Evolutionary conservation across 148 eudicot species (phyloP), one percentile per base, ranked within the genome.

Genomic region (Mesembryanthemum crystallinum): DNA sequence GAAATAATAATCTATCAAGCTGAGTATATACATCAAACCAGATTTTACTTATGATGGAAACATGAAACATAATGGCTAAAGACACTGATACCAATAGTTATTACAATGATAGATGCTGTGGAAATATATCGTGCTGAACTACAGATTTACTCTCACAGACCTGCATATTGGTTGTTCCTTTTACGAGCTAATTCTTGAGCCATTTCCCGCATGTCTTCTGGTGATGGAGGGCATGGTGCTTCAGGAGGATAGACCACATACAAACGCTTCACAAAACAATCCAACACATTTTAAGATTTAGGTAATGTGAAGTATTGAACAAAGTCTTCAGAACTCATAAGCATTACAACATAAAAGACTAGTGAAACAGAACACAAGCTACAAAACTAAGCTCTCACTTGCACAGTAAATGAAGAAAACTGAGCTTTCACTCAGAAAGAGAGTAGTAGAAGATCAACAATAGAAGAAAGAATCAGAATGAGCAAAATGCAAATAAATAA

Each of bases 161-260:
- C 49, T 15, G 29, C 25, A 86, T 85, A 81, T 20, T 62, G 82
- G 17, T 29, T 76, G 66, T 77, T 82, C 75, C 86, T 88, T 72
- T 86, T 88, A 60, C 90, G 95, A 78, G 95, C 95, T 78, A 92
- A 76, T 79, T 94, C 96, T 47, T 89, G 87, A 76, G 97, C 97
- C 92, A 90, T 90, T 80, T 94, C 98, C 74, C 97, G 88, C 74
- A 90, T 43, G 83, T 94, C 97, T 84, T 94, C 98, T 1, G 96
- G 98, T 59, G 98, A 90, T 59, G 85, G 97, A 69, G 97, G 98
- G 52, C 88, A 69, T 21, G 91, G 96, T 20, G 78, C 93, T 82
- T 90, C 97, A 7, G 96, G 96, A 13, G 98, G 98, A 69, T 94
- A 94, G 47, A 90, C 98, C 54, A 94, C 89, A 57, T 94, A 94